These are phyloP conservation scores for Lactifluus hygrophoroides DNA, from an alignment of 768 basidiomycete species.

Conservation along the genomic window DNA sequence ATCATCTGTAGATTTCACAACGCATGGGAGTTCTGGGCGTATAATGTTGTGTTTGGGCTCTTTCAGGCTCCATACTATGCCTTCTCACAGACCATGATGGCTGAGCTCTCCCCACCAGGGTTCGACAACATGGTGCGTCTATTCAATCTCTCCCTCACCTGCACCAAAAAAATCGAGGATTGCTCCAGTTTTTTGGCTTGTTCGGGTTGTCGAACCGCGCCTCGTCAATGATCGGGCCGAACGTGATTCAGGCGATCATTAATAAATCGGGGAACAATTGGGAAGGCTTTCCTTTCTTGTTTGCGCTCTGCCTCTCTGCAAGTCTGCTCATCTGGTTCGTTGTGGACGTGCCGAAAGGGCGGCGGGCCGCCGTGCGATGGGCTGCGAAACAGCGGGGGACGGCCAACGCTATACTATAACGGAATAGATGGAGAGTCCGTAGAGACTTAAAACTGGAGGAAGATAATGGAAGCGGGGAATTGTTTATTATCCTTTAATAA, in stretches of 20 bases:
- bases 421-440: not conserved
- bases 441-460: not conserved
- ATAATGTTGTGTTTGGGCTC: conserved; percentile 70
- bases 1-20: conserved; percentile 47
- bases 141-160: no score
- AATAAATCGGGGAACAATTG: conserved; percentile 64
- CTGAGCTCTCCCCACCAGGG: conserved; percentile 78
- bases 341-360: conserved; percentile 33
- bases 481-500: not conserved
- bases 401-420: not conserved
- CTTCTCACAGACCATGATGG: conserved; percentile 83
- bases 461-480: not conserved
- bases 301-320: conserved; percentile 57
- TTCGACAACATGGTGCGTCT: conserved; percentile 66
- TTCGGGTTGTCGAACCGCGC: conserved; percentile 36
- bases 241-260: conserved; percentile 79
- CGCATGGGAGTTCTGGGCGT: conserved; percentile 84
- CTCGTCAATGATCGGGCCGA: conserved; percentile 82
- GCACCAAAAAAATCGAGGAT: not conserved
- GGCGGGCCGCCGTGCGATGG: conserved; percentile 34
- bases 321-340: conserved; percentile 71
- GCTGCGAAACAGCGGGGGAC: conserved; percentile 24
- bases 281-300: conserved; percentile 80
- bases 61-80: conserved; percentile 88
- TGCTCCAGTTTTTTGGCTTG: conserved; percentile 71